phyloP scores from a whole-genome alignment of 192 early-diverging fungal species.

The Coemansia sp. region DNA sequence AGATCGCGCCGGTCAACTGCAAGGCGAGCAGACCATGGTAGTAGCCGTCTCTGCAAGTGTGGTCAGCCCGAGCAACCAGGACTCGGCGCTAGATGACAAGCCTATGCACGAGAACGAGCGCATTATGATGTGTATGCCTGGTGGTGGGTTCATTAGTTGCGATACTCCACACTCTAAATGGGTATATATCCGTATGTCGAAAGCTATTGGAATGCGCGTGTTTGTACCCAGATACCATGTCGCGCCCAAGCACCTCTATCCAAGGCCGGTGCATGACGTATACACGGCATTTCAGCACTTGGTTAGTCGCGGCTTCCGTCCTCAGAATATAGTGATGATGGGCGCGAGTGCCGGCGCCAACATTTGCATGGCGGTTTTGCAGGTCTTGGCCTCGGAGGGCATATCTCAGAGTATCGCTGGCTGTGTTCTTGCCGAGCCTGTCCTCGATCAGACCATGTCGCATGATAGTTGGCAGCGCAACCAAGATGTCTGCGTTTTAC shows the following conservation, averaged over 20 bases:
- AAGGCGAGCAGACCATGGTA: slow-evolving; percentile 20
- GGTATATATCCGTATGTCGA: slow-evolving; percentile 22
- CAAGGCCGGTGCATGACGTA: slow-evolving; percentile 29
- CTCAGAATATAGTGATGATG: slow-evolving; percentile 14
- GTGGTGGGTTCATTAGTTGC: slow-evolving; percentile 27
- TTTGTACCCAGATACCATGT: slow-evolving; percentile 33
- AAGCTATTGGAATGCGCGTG: slow-evolving; percentile 23
- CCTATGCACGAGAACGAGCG: slow-evolving; percentile 15
- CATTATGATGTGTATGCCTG: slow-evolving; percentile 20
- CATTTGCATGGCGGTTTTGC: slow-evolving; percentile 19
- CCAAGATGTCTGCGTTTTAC: slow-evolving; percentile 17
- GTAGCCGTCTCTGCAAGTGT: slow-evolving; percentile 15
- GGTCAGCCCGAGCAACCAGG: neutral
- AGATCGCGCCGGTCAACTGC: neutral
- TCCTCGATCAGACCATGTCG: slow-evolving; percentile 25
- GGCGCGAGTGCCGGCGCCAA: slow-evolving; percentile 31
- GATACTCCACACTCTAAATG: slow-evolving; percentile 14
- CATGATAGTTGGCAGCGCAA: slow-evolving; percentile 28
- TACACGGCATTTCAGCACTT: slow-evolving; percentile 24
- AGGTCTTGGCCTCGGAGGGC: slow-evolving; percentile 8
- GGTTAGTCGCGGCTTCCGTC: slow-evolving; percentile 18
- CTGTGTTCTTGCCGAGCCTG: slow-evolving; percentile 20
- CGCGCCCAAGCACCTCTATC: slow-evolving; percentile 26
- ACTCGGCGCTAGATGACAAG: neutral
- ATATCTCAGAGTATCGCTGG: neutral